A percentile compares a stretch with the other conserved stretches of the same genome.
phyloP scores from a whole-genome alignment of 2,329 filamentous ascomycete species.

The Xylariales sp. region DNA sequence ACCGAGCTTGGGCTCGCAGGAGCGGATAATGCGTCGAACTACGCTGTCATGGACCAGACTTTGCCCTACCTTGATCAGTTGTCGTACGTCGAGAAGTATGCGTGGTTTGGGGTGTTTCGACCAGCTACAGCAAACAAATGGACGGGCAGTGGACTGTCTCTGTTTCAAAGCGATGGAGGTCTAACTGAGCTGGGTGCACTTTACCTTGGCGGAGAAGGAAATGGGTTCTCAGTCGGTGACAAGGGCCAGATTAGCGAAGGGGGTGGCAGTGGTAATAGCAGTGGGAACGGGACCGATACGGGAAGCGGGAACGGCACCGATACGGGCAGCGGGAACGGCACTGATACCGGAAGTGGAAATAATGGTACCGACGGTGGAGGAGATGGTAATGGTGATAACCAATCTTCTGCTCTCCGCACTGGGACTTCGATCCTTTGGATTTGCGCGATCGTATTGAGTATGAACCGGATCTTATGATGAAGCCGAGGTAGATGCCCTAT shows the following conservation, averaged over 20 bases:
- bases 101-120: slow-evolving; percentile 37
- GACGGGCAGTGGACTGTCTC: slow-evolving; percentile 32
- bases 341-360: slow-evolving; percentile 16
- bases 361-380: background rate
- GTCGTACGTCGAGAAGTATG: slow-evolving; percentile 31
- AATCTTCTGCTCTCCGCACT: background rate
- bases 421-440: background rate
- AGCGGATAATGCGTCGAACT: slow-evolving; percentile 25
- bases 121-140: slow-evolving; percentile 34
- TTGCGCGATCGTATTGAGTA: background rate
- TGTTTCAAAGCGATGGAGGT: slow-evolving; percentile 32
- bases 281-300: slow-evolving; percentile 3
- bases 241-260: too few species aligned
- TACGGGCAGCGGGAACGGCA: slow-evolving; percentile 24
- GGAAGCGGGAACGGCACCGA: slow-evolving; percentile 19
- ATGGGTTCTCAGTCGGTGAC: slow-evolving; percentile 31
- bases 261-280: too few species aligned
- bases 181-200: slow-evolving; percentile 32
- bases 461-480: slow-evolving; percentile 2
- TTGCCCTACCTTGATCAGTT: slow-evolving; percentile 29
- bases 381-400: background rate
- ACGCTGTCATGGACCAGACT: slow-evolving; percentile 36
- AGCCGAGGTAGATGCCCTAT: too few species aligned
- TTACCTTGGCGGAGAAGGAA: slow-evolving; percentile 33
- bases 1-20: slow-evolving; percentile 36